Percentiles rank a stretch among this genome's conserved stretches.
Conservation (phyloP, 2,329 filamentous ascomycete genomes). For the Trichoderma harzianum region DNA sequence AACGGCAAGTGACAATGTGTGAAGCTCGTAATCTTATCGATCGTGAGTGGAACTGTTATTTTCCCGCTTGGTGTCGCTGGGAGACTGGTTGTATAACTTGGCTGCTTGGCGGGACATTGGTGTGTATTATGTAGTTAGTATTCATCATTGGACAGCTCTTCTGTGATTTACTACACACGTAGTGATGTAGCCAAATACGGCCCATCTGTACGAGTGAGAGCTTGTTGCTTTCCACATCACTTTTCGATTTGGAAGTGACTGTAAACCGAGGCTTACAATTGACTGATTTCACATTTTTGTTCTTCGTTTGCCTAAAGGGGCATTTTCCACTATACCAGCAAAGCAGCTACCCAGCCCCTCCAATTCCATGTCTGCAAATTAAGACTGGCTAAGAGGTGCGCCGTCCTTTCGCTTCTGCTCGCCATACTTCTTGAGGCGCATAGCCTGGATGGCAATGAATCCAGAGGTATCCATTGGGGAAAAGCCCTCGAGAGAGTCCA, state of each 20-base stretch:
- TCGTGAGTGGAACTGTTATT: too few relatives aligned
- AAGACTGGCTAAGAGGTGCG: slow-evolving; percentile 22
- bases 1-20: too few relatives aligned
- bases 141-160: neutral
- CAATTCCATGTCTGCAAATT: neutral
- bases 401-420: slow-evolving; percentile 29
- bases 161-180: neutral
- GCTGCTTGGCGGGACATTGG: too few relatives aligned
- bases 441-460: slow-evolving; percentile 68
- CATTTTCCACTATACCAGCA: neutral
- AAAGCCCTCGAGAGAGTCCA: slow-evolving; percentile 48
- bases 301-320: neutral
- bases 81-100: too few relatives aligned
- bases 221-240: neutral
- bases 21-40: too few relatives aligned
- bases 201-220: neutral
- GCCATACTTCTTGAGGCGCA: slow-evolving; percentile 54
- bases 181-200: neutral
- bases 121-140: too few relatives aligned
- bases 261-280: neutral
- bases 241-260: neutral
- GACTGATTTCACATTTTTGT: neutral
- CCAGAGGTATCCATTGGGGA: slow-evolving; percentile 59
- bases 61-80: too few relatives aligned
- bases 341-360: neutral